These are phyloP conservation scores for Cryoendolithus antarcticus DNA, from an alignment of 2,329 filamentous ascomycete genomes.

Conservation along the genomic window DNA sequence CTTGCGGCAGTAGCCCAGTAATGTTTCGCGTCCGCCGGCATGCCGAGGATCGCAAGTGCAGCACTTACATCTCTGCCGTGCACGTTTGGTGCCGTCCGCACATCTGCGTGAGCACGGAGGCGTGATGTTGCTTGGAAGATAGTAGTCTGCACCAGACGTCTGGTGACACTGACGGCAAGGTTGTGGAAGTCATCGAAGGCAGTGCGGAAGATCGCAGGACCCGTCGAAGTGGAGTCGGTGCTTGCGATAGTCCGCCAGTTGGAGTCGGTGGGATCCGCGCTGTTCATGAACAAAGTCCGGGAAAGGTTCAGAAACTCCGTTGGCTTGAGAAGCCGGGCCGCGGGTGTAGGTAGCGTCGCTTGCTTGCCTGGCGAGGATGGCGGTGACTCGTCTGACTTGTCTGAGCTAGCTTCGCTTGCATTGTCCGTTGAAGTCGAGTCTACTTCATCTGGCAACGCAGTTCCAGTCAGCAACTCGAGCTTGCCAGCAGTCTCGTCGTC, in stretches of 20 bases:
- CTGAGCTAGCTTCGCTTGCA: background rate
- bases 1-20: conserved; percentile 43
- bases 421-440: conserved; percentile 3
- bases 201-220: conserved; percentile 61
- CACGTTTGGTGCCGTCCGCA: conserved; percentile 13
- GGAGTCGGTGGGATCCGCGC: conserved; percentile 33
- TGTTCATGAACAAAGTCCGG: conserved; percentile 63
- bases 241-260: conserved; percentile 54
- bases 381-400: background rate
- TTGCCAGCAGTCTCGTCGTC: conserved; percentile 25
- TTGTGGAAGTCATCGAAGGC: conserved; percentile 65
- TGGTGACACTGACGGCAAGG: conserved; percentile 54
- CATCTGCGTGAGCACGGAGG: conserved; percentile 38
- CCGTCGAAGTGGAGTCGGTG: conserved; percentile 28
- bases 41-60: conserved; percentile 41
- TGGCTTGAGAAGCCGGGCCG: conserved; percentile 46
- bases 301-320: conserved; percentile 52
- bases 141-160: conserved; percentile 55
- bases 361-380: too few species aligned
- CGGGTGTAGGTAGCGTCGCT: conserved; percentile 24
- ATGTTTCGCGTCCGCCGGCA: conserved; percentile 33
- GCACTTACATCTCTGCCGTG: conserved; percentile 38
- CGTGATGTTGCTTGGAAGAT: conserved; percentile 61
- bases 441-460: conserved; percentile 14
- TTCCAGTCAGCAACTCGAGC: conserved; percentile 14